Conservation (phyloP, 2,329 filamentous ascomycete genomes). For the Trichoderma atrobrunneum region DNA sequence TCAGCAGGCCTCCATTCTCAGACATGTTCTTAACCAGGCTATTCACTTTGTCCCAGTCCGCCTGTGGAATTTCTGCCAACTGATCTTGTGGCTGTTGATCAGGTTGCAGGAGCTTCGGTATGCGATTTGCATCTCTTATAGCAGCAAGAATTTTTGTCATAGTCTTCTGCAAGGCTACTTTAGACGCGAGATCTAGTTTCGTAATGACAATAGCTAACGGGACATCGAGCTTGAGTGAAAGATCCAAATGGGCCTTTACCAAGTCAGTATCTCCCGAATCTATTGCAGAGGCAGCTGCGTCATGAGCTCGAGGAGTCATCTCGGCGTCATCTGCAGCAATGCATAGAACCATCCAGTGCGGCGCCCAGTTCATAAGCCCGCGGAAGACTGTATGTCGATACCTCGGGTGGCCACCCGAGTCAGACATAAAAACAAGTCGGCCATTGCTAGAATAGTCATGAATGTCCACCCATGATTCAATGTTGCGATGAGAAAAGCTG, state of each 20-base stretch:
- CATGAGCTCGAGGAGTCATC: slow-evolving; percentile 25
- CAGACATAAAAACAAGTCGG: slow-evolving; percentile 81
- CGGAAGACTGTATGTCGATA: slow-evolving; percentile 87
- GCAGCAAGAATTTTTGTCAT: slow-evolving; percentile 71
- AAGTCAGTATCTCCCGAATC: slow-evolving; percentile 59
- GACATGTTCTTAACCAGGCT: slow-evolving; percentile 52
- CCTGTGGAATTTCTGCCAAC: slow-evolving; percentile 53
- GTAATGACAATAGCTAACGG: slow-evolving; percentile 83
- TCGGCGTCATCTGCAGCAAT: slow-evolving; percentile 75
- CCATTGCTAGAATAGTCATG: slow-evolving; percentile 73
- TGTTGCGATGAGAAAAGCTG: slow-evolving; percentile 83
- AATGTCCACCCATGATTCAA: slow-evolving; percentile 92
- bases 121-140: slow-evolving; percentile 72
- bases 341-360: slow-evolving; percentile 89
- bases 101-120: slow-evolving; percentile 68
- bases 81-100: slow-evolving; percentile 49
- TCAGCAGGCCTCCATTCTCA: slow-evolving; percentile 40
- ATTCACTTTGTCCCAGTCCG: slow-evolving; percentile 58
- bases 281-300: not conserved
- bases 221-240: slow-evolving; percentile 77
- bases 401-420: slow-evolving; percentile 86
- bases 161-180: slow-evolving; percentile 64
- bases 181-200: slow-evolving; percentile 84
- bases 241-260: slow-evolving; percentile 74
- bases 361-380: slow-evolving; percentile 91